Evolutionary conservation across 2,329 filamentous ascomycete species (phyloP).

Genomic region (Ilyonectria robusta): DNA sequence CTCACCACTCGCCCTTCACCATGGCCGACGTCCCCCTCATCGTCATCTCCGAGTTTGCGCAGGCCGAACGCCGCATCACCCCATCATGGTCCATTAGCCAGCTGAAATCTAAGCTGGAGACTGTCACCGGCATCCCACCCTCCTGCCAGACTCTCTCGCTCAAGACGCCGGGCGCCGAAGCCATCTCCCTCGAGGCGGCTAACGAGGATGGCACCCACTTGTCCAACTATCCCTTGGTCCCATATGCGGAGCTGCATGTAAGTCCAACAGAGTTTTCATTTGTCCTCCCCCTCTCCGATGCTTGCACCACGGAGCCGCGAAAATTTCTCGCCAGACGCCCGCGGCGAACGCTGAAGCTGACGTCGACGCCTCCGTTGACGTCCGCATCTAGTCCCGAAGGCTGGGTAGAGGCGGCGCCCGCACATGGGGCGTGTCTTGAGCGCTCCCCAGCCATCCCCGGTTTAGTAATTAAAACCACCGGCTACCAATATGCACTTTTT

Average conservation of each 20-base stretch:
- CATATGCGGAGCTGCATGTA: slow-evolving; percentile 86
- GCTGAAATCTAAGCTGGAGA: slow-evolving; percentile 90
- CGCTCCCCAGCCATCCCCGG: slow-evolving; percentile 29
- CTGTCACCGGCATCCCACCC: slow-evolving; percentile 92
- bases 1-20: slow-evolving; percentile 35
- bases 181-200: slow-evolving; percentile 75
- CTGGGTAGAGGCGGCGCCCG: slow-evolving; percentile 28
- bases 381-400: slow-evolving; percentile 28
- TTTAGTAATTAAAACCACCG: slow-evolving; percentile 27
- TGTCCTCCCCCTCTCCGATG: slow-evolving; percentile 23
- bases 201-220: slow-evolving; percentile 81
- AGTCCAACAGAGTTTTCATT: slow-evolving; percentile 58
- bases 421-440: slow-evolving; percentile 24
- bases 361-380: not conserved
- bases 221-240: slow-evolving; percentile 75
- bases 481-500: slow-evolving; percentile 31
- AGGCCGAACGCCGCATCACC: slow-evolving; percentile 91
- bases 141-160: slow-evolving; percentile 82
- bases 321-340: slow-evolving; percentile 32
- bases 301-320: slow-evolving; percentile 27
- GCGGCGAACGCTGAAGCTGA: slow-evolving; percentile 14
- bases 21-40: slow-evolving; percentile 83
- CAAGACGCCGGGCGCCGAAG: slow-evolving; percentile 71
- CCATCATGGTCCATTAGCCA: slow-evolving; percentile 91
- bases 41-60: slow-evolving; percentile 81